Evolutionary conservation across 225 moss, liverwort and hornwort species (phyloP), one percentile per base, ranked within the genome.

Genomic region (Ulota crispa): DNA sequence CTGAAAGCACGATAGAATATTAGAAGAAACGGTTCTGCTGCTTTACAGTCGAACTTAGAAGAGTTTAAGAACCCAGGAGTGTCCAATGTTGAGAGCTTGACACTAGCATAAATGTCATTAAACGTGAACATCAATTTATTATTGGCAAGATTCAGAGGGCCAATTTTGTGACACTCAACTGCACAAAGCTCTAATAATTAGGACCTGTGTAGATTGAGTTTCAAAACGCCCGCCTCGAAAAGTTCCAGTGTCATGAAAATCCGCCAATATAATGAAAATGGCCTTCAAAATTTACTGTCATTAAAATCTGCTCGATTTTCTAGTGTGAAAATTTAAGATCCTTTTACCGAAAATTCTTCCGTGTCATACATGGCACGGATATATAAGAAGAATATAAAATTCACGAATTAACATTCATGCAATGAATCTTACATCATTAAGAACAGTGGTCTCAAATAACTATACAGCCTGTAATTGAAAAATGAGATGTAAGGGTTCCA

Each of bases 1-100:
- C 98, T 99, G 90, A 82, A 68, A 59, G 41, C 60, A 83, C 36
- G 54, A 28, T 18, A 21, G 41, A 63, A 42, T 43, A 3, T 72
- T 37, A 53, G 34, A 43, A 36, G 64, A 30, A 70, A 53, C 20
- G 42, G 31, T 26, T 42, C 30, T 64, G 42, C 45, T 70, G 64
- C 68, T 60, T 31, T 37, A n/a, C 11, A 67, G 41, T 69, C 4
- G n/a, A 47, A 47, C 61, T 47, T 71, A 13, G 10, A 39, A 79
- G 64, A 39, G 50, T 43, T 63, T 30, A 56, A 55, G 14, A 59
- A 19, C 65, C 36, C 53, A 57, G 32, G 19, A 71, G 20, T 60
- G 42, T 60, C 31, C 18, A 71, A 64, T 69, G 36, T 37, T 41
- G 23, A 64, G 24, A 73, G 19, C 19, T 32, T 64, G 31, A 66